phyloP scores from a whole-genome alignment of 2,329 filamentous ascomycete genomes.

The Alternaria arborescens region DNA sequence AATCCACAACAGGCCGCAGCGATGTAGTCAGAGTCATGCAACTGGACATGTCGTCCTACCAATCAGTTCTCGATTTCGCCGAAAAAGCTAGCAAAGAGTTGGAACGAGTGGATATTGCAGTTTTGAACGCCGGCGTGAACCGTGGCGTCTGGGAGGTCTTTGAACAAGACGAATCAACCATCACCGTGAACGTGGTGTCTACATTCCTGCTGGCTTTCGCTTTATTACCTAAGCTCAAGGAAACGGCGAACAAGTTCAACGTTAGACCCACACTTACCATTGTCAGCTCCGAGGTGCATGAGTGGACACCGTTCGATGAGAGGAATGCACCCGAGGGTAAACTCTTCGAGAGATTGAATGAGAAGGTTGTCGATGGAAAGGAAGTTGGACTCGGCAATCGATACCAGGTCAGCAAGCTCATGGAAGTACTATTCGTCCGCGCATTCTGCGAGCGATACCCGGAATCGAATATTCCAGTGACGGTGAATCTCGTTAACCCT shows the following conservation, averaged over 20 bases:
- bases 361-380: conserved; percentile 13
- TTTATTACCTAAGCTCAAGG: conserved; percentile 37
- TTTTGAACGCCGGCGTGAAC: conserved; percentile 53
- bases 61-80: conserved; percentile 50
- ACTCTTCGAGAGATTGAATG: conserved; percentile 41
- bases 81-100: conserved; percentile 31
- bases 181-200: conserved; percentile 53
- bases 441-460: conserved; percentile 33
- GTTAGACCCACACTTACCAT: conserved; percentile 41
- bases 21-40: conserved; percentile 57
- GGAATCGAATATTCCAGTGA: conserved; percentile 33
- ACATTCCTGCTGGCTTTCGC: conserved; percentile 49
- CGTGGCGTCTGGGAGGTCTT: conserved; percentile 33
- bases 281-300: conserved; percentile 46
- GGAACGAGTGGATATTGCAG: conserved; percentile 46
- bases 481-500: conserved; percentile 46
- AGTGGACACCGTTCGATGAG: conserved; percentile 37
- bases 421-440: conserved; percentile 39
- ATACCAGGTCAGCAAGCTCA: conserved; percentile 44
- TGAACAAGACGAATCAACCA: conserved; percentile 43
- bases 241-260: conserved; percentile 33
- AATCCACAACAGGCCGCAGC: conserved; percentile 38
- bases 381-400: conserved; percentile 26
- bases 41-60: conserved; percentile 55
- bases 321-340: conserved; percentile 30